Evolutionary conservation across 345 rosid genomes (phyloP).

Genomic region (Adansonia digitata): DNA sequence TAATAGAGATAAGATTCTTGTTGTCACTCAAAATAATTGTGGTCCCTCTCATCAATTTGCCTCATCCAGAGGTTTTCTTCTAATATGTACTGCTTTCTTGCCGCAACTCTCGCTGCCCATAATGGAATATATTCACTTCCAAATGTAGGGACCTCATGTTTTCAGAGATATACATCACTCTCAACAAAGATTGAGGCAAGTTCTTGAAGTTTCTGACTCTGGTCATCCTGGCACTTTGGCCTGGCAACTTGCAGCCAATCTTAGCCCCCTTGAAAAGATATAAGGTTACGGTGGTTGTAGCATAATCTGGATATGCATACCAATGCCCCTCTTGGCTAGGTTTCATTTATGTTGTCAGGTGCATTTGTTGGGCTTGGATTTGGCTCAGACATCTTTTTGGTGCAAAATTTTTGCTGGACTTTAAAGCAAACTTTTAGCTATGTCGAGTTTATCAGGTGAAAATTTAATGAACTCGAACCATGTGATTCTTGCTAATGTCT

Average conservation of each 20-base stretch:
- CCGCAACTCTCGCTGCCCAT: slow-evolving; percentile 1
- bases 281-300: neutral
- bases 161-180: neutral
- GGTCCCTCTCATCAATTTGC: neutral
- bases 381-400: neutral
- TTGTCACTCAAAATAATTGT: neutral
- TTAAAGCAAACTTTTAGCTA: neutral
- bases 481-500: neutral
- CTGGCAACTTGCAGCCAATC: neutral
- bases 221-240: neutral
- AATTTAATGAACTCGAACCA: neutral
- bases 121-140: slow-evolving; percentile 12
- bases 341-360: neutral
- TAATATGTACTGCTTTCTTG: neutral
- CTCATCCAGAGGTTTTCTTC: neutral
- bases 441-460: neutral
- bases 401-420: neutral
- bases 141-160: slow-evolving; percentile 11
- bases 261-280: neutral
- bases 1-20: neutral
- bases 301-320: neutral
- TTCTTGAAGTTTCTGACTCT: neutral
- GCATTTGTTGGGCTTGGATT: neutral
- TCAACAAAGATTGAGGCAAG: neutral
- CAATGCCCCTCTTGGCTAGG: neutral